Conservation (phyloP, 441 rosid genomes). For the Theobroma grandiflorum region DNA sequence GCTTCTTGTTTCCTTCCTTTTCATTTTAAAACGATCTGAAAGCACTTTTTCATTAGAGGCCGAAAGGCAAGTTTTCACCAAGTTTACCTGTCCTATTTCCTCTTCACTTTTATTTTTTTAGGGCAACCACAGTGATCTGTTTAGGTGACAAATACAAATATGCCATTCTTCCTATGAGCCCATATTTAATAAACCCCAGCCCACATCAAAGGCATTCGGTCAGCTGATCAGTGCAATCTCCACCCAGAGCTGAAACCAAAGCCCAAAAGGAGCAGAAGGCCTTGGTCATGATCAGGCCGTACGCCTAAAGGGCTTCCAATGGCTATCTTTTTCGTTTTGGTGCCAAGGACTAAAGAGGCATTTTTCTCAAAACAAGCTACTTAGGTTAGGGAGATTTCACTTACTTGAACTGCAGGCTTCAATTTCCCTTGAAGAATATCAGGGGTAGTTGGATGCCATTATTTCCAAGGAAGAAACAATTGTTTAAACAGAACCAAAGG, state of each 20-base stretch:
- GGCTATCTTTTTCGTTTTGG: neutral
- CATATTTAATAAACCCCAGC: neutral
- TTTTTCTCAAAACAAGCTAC: neutral
- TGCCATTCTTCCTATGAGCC: neutral
- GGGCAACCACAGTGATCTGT: too few relatives aligned
- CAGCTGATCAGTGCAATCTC: neutral
- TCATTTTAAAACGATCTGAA: neutral
- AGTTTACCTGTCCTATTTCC: too few relatives aligned
- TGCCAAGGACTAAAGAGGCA: neutral
- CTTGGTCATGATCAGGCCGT: neutral
- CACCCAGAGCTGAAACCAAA: neutral
- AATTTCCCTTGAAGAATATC: neutral
- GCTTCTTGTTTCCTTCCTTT: neutral
- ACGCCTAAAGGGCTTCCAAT: neutral
- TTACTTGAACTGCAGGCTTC: neutral
- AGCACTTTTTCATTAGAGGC: too few relatives aligned
- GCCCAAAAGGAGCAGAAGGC: neutral
- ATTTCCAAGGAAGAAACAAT: neutral
- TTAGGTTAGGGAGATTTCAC: neutral
- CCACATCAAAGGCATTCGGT: neutral
- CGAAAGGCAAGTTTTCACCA: too few relatives aligned
- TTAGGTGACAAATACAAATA: neutral
- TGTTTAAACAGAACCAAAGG: neutral
- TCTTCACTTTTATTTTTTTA: too few relatives aligned
- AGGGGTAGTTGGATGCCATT: neutral